phyloP scores from a whole-genome alignment of 176 grass and related monocot species.

The Carex pumila region DNA sequence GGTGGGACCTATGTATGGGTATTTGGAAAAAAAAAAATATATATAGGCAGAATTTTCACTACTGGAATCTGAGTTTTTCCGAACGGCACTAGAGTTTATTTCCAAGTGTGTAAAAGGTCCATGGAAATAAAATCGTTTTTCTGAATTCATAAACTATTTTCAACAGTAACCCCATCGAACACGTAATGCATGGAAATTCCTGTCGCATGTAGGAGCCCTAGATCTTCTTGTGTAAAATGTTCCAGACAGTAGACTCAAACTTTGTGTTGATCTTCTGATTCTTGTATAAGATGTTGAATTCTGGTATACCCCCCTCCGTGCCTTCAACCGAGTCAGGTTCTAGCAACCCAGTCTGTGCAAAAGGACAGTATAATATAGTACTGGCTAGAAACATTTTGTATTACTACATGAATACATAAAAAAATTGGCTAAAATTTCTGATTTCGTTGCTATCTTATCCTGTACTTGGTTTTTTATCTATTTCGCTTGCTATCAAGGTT shows the following conservation, averaged over 20 bases:
- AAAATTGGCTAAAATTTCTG: not conserved
- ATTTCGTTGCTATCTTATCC: not conserved
- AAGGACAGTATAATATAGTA: slow-evolving; percentile 14
- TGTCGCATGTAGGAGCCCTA: slow-evolving; percentile 65
- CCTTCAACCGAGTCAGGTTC: slow-evolving; percentile 71
- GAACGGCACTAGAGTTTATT: too few species aligned
- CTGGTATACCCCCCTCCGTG: slow-evolving; percentile 69
- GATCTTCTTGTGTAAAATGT: slow-evolving; percentile 82
- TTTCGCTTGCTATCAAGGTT: not conserved
- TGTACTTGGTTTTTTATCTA: not conserved
- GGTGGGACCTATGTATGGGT: too few species aligned
- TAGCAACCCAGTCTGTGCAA: slow-evolving; percentile 58
- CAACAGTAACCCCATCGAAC: too few species aligned
- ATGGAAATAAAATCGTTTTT: too few species aligned
- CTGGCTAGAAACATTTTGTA: not conserved
- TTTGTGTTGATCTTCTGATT: slow-evolving; percentile 90
- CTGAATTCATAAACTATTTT: too few species aligned
- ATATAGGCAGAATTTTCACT: too few species aligned
- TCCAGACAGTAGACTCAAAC: slow-evolving; percentile 62
- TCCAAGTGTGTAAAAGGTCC: too few species aligned
- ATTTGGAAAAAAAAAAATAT: too few species aligned
- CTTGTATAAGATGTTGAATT: slow-evolving; percentile 95
- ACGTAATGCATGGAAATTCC: too few species aligned
- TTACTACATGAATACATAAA: not conserved
- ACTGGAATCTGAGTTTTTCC: too few species aligned